Conservation (phyloP, 2,329 filamentous ascomycete species). For the Penicillium brasilianum region DNA sequence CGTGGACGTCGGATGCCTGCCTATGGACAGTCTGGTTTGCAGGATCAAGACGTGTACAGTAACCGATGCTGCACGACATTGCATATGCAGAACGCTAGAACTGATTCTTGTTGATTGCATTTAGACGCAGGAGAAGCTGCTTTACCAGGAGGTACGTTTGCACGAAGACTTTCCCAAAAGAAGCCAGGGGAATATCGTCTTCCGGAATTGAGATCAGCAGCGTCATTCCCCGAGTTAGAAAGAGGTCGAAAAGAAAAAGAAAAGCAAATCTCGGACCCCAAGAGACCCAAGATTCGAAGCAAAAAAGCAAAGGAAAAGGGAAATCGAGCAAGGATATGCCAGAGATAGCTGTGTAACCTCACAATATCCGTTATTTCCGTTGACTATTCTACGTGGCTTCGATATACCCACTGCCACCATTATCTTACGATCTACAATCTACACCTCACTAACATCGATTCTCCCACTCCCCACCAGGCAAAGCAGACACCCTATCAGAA, state of each 20-base stretch:
- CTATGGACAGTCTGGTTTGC: slow-evolving; percentile 11
- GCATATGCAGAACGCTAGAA: slow-evolving; percentile 26
- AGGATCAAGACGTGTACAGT: neutral
- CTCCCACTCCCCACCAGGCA: slow-evolving; percentile 44
- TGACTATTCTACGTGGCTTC: neutral
- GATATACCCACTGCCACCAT: neutral
- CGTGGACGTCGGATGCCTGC: neutral
- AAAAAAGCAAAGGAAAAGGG: slow-evolving; percentile 3
- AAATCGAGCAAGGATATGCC: neutral
- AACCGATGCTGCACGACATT: slow-evolving; percentile 27
- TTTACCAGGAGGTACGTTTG: slow-evolving; percentile 78
- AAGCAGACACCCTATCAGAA: slow-evolving; percentile 61
- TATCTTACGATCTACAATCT: too few species aligned
- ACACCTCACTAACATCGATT: neutral
- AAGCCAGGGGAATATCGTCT: neutral
- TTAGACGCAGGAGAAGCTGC: slow-evolving; percentile 80
- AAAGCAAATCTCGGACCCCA: neutral
- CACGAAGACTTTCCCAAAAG: neutral
- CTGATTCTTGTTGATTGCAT: slow-evolving; percentile 1
- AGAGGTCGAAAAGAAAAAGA: neutral
- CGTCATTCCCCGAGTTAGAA: neutral
- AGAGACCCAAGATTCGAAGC: neutral
- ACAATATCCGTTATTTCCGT: neutral
- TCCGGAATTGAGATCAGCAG: neutral
- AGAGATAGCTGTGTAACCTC: slow-evolving; percentile 38